Evolutionary conservation across 768 basidiomycete species (phyloP).

Genomic region (Clitopilus hobsonii): DNA sequence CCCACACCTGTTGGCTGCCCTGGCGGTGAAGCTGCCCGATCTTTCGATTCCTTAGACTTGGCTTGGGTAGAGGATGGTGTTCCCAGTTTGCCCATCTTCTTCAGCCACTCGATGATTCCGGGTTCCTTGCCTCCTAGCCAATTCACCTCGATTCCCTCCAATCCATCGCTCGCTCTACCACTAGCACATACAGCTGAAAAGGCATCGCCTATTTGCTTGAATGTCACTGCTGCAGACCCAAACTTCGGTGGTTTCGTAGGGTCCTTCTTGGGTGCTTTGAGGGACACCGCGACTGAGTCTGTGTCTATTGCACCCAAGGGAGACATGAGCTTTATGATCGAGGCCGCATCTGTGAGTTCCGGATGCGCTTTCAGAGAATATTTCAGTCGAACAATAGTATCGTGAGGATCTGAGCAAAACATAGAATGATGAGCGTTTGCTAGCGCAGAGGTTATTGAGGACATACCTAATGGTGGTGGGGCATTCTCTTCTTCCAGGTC

Average conservation of each 20-base stretch:
- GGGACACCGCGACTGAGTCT: conserved; percentile 60
- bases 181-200: conserved; percentile 70
- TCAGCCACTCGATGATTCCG: conserved; percentile 65
- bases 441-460: too few species aligned
- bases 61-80: conserved; percentile 10
- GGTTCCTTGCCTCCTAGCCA: conserved; percentile 81
- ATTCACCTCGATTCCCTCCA: conserved; percentile 60
- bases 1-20: conserved; percentile 23
- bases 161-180: conserved; percentile 42
- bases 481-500: conserved; percentile 38
- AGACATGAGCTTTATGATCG: conserved; percentile 46
- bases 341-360: conserved; percentile 43
- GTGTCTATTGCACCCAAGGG: conserved; percentile 63
- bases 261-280: conserved; percentile 56
- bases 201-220: conserved; percentile 71
- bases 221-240: conserved; percentile 71
- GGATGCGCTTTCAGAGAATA: conserved; percentile 58
- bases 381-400: conserved; percentile 74
- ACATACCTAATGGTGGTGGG: conserved; percentile 53
- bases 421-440: conserved; percentile 7
- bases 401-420: conserved; percentile 43
- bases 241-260: conserved; percentile 56
- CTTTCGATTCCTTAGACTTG: conserved; percentile 3
- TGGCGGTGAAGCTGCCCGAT: conserved; percentile 23
- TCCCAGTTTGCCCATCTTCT: conserved; percentile 64